Conservation (phyloP, 495 filamentous ascomycete species). For the Aspergillus baeticus region DNA sequence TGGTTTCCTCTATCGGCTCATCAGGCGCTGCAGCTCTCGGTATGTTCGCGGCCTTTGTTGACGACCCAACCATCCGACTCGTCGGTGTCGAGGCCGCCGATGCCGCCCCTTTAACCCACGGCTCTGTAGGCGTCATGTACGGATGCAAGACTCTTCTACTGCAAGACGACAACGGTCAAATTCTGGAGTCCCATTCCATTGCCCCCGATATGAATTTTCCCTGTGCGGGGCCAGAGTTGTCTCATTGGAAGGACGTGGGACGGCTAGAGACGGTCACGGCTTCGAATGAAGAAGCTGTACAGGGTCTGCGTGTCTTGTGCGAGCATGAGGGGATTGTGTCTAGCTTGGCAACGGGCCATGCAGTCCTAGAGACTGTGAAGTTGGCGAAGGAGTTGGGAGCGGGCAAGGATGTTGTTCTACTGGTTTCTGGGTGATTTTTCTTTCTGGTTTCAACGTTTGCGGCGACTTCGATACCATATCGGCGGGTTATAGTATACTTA, state of each 20-base stretch:
- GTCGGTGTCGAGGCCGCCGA: slow-evolving; percentile 28
- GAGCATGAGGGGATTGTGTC: slow-evolving; percentile 31
- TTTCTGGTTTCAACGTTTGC: background rate
- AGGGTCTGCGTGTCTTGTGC: slow-evolving; percentile 29
- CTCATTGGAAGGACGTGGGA: slow-evolving; percentile 32
- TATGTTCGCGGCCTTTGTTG: slow-evolving; percentile 31
- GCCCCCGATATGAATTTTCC: slow-evolving; percentile 36
- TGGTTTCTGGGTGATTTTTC: slow-evolving; percentile 27
- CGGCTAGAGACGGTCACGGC: slow-evolving; percentile 31
- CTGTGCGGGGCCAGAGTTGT: slow-evolving; percentile 32
- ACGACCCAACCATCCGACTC: slow-evolving; percentile 17
- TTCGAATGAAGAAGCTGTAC: slow-evolving; percentile 33
- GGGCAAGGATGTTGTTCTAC: slow-evolving; percentile 33
- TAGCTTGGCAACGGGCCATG: slow-evolving; percentile 35
- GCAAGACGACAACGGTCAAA: slow-evolving; percentile 33
- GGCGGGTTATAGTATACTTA: background rate
- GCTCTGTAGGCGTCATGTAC: slow-evolving; percentile 32
- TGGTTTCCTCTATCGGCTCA: slow-evolving; percentile 30
- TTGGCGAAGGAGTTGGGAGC: slow-evolving; percentile 30
- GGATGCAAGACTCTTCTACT: slow-evolving; percentile 32
- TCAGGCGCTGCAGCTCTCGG: slow-evolving; percentile 28
- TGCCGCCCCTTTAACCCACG: slow-evolving; percentile 27
- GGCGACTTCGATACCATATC: background rate
- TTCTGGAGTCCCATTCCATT: slow-evolving; percentile 30
- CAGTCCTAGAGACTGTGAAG: slow-evolving; percentile 24